These are phyloP conservation scores for Citrus glauca DNA, from an alignment of 345 rosid species.

Conservation along the genomic window DNA sequence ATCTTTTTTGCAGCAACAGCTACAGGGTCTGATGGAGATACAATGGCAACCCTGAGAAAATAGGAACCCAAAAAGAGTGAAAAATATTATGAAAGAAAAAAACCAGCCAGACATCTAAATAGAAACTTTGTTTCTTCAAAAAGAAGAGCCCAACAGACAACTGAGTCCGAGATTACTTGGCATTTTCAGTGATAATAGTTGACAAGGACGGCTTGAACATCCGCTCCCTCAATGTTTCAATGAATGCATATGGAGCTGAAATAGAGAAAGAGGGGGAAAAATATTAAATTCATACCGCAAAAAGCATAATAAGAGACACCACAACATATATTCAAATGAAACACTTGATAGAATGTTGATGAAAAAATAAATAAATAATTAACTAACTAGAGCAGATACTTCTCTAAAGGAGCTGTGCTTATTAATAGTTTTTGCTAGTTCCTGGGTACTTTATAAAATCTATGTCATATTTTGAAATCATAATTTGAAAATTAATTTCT, in stretches of 20 bases:
- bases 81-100: constrained; percentile 9
- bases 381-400: not conserved
- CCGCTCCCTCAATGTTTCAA: constrained; percentile 89
- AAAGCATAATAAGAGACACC: not conserved
- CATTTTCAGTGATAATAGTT: constrained; percentile 67
- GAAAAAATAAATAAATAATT: no score
- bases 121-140: not conserved
- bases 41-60: constrained; percentile 61
- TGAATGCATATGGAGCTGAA: constrained; percentile 77
- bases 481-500: not conserved
- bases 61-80: not conserved
- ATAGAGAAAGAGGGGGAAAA: constrained; percentile 8
- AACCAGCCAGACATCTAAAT: not conserved
- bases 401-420: not conserved
- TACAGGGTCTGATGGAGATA: constrained; percentile 80
- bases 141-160: not conserved
- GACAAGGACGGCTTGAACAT: constrained; percentile 97
- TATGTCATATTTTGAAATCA: not conserved
- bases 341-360: not conserved
- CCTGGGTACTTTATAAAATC: no score
- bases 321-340: not conserved
- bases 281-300: not conserved
- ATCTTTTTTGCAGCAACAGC: constrained; percentile 85
- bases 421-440: not conserved
- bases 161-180: constrained; percentile 38